These are phyloP conservation scores for Litsea cubeba DNA, from an alignment of 164 flowering plant genomes.

Conservation along the genomic window DNA sequence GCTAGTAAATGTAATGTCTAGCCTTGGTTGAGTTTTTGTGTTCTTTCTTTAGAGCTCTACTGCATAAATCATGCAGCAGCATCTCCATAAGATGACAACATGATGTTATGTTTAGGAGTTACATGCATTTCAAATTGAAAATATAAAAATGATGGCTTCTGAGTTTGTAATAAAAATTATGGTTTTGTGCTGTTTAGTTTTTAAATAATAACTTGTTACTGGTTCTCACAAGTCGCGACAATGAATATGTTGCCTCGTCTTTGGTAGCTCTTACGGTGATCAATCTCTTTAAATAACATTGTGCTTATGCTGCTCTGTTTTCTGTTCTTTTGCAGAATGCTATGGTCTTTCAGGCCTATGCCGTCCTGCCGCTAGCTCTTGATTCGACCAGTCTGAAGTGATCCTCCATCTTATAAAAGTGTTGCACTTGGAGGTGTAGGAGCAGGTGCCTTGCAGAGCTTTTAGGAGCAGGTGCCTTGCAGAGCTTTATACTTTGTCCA, in stretches of 20 bases:
- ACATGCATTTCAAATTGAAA: no score
- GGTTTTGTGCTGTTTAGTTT: no score
- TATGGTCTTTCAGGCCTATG: conserved; percentile 76
- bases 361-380: conserved; percentile 59
- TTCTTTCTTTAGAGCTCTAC: no score
- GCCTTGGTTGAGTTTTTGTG: no score
- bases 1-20: no score
- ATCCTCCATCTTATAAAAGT: conserved; percentile 79
- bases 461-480: conserved; percentile 82
- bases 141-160: no score
- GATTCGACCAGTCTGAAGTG: conserved; percentile 32
- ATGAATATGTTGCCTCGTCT: background rate
- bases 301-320: background rate
- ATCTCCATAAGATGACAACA: no score
- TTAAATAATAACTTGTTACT: no score
- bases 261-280: background rate
- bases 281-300: background rate
- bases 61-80: no score
- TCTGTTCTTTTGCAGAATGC: conserved; percentile 60
- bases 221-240: no score
- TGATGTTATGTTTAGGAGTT: no score
- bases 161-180: no score
- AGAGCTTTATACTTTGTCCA: conserved; percentile 24
- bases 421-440: conserved; percentile 67
- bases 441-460: conserved; percentile 79